Evolutionary conservation across 306 rosid species (phyloP), one percentile per base, ranked within the genome.

Genomic region (Castanopsis chinensis): DNA sequence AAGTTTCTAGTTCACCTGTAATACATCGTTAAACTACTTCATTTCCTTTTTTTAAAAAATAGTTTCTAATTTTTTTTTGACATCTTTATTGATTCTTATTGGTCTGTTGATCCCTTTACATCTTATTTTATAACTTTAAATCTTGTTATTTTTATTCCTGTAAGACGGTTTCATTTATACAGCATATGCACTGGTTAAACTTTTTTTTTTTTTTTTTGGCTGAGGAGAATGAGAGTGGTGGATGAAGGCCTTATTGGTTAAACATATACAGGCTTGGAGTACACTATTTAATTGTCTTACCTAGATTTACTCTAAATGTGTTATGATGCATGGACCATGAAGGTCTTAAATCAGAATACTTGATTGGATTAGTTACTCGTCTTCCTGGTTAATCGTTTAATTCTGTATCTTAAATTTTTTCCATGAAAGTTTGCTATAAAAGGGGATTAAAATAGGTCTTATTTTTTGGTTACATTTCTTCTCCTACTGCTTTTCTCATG

Each of bases 1-100:
- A 95, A 91, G 84, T 83, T 74, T 87, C 37, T 56, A 57, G 81
- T 2, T 19, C 51, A 23, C 41, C 52, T 19, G 20, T 27, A 68
- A 68, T 68, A 68, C 72, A 19, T 19, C 1, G 17, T 71, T 78
- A 59, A 75, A 74, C 79, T 76, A 41, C 74, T 69, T 61, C 68
- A 51, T 37, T 69, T n/a, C 35, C 23, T 9, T 20, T 45, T 45
- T 58, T 10, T 0, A 3, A 9, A 1, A 63, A 27, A 63, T 68
- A 59, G 65, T 59, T 59, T 59, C 1, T 59, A 23, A 20, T 23
- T 21, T 59, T 23, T 9, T 21, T 3, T 49, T 49, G 53, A 49
- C 53, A 10, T 20, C 17, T 20, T 23, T 20, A 59, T 68, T 18
- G 18, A 33, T 68, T 35, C 25, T 33, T 67, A 33, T 35, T n/a